These are phyloP conservation scores for Trichosporon coremiiforme DNA, from an alignment of 1,284 basidiomycete species.

Conservation along the genomic window DNA sequence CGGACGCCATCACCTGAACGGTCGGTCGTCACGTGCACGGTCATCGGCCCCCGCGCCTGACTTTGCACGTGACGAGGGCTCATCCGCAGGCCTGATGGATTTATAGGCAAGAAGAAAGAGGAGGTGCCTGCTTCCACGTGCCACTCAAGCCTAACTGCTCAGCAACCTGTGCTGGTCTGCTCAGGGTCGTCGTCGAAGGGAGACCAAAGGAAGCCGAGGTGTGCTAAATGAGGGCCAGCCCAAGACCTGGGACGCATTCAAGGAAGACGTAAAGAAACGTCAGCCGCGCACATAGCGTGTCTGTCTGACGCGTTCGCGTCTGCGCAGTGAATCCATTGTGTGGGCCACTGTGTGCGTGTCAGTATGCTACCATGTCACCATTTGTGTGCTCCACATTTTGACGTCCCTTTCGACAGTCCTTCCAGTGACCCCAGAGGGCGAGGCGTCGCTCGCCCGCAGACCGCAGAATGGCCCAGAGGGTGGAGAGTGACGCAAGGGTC, in stretches of 20 bases:
- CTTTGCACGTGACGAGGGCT: not conserved
- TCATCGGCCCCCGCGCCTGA: conserved; percentile 14
- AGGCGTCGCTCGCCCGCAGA: not conserved
- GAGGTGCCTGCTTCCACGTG: not conserved
- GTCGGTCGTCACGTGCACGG: conserved; percentile 12
- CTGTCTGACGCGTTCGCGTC: not conserved
- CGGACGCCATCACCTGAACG: not conserved
- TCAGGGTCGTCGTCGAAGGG: not conserved
- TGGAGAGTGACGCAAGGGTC: not conserved
- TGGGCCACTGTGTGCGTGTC: not conserved
- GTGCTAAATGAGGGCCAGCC: not conserved
- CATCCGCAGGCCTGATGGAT: not conserved
- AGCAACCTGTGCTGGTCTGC: not conserved
- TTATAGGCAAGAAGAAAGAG: not conserved
- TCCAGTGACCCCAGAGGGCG: not conserved
- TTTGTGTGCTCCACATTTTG: not conserved
- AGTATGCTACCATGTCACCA: not conserved
- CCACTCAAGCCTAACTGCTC: not conserved
- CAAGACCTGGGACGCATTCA: not conserved
- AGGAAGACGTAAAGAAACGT: conserved; percentile 1
- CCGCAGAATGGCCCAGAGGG: not conserved
- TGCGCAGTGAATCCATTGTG: not conserved
- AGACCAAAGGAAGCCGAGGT: not conserved
- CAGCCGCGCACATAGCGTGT: not conserved
- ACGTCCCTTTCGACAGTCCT: not conserved